phyloP scores from a whole-genome alignment of 306 rosid species.

The Leucaena leucocephala region DNA sequence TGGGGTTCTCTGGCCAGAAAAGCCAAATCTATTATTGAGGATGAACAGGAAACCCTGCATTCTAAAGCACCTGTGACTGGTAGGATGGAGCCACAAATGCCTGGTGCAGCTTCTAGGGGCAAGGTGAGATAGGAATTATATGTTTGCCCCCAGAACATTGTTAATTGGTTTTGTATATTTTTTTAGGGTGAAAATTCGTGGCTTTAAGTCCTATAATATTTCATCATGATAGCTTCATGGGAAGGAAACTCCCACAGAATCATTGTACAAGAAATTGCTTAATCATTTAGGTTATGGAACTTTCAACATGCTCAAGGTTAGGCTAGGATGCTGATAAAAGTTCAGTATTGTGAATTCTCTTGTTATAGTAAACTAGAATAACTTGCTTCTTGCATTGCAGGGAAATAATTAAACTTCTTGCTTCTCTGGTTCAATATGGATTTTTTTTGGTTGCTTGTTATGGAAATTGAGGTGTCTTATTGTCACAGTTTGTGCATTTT shows the following conservation, averaged over 20 bases:
- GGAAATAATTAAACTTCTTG: background rate
- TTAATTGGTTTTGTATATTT: background rate
- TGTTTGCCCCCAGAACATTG: background rate
- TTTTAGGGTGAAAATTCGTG: too few relatives aligned
- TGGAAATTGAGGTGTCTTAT: constrained; percentile 9
- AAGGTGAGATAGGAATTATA: constrained; percentile 56
- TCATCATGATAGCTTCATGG: too few relatives aligned
- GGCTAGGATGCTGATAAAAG: background rate
- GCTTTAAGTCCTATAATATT: too few relatives aligned
- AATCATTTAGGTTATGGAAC: background rate
- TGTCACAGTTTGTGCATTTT: constrained; percentile 24
- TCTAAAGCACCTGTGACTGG: constrained; percentile 44
- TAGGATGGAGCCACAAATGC: constrained; percentile 45
- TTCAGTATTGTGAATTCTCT: constrained; percentile 13
- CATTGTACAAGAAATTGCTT: background rate
- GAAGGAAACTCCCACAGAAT: background rate
- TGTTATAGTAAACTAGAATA: background rate
- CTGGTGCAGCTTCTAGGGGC: constrained; percentile 53
- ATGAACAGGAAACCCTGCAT: constrained; percentile 55
- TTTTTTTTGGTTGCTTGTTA: background rate
- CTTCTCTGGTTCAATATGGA: background rate
- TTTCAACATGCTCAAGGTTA: constrained; percentile 25
- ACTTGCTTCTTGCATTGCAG: background rate
- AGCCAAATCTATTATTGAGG: constrained; percentile 86
- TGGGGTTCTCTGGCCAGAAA: constrained; percentile 93